Conservation (phyloP, 2,329 filamentous ascomycete genomes). For the Ascochyta koolunga region DNA sequence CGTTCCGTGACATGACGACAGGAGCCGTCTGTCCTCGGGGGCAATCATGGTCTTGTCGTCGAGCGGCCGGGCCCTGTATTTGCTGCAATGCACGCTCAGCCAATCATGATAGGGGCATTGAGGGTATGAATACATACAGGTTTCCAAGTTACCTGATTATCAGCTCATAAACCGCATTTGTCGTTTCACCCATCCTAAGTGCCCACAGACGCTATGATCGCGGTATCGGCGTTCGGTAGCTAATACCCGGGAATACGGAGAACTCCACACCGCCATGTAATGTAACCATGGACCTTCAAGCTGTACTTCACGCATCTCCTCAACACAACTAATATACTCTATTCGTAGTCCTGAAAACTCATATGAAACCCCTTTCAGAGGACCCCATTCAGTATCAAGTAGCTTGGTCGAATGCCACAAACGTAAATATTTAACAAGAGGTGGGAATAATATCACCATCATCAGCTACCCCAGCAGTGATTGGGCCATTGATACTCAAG, state of each 20-base stretch:
- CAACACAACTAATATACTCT: neutral
- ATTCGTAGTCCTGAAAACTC: too few species aligned
- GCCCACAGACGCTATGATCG: neutral
- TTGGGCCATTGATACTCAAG: neutral
- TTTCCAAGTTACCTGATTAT: too few species aligned
- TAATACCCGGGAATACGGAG: neutral
- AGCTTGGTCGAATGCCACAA: neutral
- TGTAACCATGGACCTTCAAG: neutral
- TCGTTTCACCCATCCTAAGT: too few species aligned
- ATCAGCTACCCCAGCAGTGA: neutral
- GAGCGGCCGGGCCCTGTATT: too few species aligned
- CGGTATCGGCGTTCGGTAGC: conserved; percentile 2
- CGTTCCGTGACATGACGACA: too few species aligned
- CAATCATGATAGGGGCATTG: conserved; percentile 28
- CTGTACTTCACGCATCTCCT: neutral
- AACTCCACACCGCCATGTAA: conserved; percentile 9
- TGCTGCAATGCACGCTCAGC: conserved; percentile 26
- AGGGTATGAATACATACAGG: too few species aligned
- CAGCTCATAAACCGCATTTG: too few species aligned
- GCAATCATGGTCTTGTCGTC: too few species aligned
- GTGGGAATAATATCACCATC: neutral
- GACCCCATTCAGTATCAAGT: too few species aligned
- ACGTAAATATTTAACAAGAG: neutral
- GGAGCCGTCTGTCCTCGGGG: too few species aligned
- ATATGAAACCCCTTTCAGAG: neutral